These are phyloP conservation scores for Metschnikowia lachancei DNA, from an alignment of 805 yeast species.

Conservation along the genomic window DNA sequence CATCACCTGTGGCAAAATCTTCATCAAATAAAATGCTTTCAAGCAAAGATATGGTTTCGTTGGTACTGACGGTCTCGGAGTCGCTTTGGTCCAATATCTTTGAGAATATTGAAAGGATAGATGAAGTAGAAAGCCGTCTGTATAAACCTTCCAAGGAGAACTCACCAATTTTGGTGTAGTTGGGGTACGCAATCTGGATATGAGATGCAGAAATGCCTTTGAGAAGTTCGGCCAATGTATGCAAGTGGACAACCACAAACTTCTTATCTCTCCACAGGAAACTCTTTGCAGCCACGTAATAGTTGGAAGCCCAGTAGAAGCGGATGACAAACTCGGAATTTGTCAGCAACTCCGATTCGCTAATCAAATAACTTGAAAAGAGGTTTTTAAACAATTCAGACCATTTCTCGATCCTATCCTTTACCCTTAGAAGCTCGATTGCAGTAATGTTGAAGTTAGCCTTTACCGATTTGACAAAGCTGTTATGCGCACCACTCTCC, in stretches of 20 bases:
- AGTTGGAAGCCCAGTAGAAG: conserved; percentile 33
- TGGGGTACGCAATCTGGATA: conserved; percentile 47
- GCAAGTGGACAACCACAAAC: conserved; percentile 34
- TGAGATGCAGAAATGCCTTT: not conserved
- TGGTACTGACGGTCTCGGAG: conserved; percentile 22
- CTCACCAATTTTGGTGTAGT: conserved; percentile 58
- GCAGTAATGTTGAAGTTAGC: conserved; percentile 33
- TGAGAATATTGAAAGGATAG: conserved; percentile 66
- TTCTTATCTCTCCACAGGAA: conserved; percentile 32
- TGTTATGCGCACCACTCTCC: conserved; percentile 21
- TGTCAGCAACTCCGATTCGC: not conserved
- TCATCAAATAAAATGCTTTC: conserved; percentile 45
- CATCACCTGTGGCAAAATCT: not conserved
- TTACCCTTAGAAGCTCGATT: conserved; percentile 37
- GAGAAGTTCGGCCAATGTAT: conserved; percentile 37
- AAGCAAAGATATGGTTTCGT: conserved; percentile 40
- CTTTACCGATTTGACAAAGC: conserved; percentile 17
- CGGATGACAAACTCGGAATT: conserved; percentile 7
- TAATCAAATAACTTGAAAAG: not conserved
- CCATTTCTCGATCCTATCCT: conserved; percentile 52
- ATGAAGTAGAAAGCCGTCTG: conserved; percentile 66
- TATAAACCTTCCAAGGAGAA: conserved; percentile 50
- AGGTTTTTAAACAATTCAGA: not conserved
- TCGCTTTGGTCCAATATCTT: conserved; percentile 40
- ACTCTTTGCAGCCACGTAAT: conserved; percentile 23